Evolutionary conservation across 495 filamentous ascomycete species (phyloP).

Genomic region (Neurospora terricola): DNA sequence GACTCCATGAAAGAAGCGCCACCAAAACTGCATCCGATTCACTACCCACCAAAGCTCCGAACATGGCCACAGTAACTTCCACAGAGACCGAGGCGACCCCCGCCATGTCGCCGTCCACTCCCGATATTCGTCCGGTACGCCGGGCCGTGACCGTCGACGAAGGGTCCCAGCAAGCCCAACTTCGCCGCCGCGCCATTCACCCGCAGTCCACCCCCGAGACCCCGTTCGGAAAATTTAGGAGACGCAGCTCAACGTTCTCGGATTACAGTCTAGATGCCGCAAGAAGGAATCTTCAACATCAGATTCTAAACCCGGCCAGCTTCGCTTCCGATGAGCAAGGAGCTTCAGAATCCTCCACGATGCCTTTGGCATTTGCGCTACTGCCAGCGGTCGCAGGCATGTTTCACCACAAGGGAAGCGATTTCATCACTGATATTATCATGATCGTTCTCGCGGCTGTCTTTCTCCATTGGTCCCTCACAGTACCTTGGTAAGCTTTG

Average conservation of each 20-base stretch:
- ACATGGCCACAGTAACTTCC: not conserved
- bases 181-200: constrained; percentile 2
- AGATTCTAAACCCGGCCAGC: constrained; percentile 58
- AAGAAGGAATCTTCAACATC: constrained; percentile 56
- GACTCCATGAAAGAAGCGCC: not conserved
- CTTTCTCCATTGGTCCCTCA: constrained; percentile 90
- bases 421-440: constrained; percentile 74
- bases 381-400: constrained; percentile 78
- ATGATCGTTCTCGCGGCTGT: constrained; percentile 68
- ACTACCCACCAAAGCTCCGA: not conserved
- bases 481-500: constrained; percentile 66
- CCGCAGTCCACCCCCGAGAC: constrained; percentile 12
- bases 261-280: constrained; percentile 59
- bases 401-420: constrained; percentile 73
- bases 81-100: constrained; percentile 5
- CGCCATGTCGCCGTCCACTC: constrained; percentile 10
- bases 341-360: constrained; percentile 52
- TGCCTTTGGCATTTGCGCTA: constrained; percentile 72
- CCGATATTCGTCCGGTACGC: constrained; percentile 19
- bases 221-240: constrained; percentile 27
- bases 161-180: constrained; percentile 9
- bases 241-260: constrained; percentile 68
- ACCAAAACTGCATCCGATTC: not conserved
- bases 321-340: constrained; percentile 5
- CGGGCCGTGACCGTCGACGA: constrained; percentile 28